Evolutionary conservation across 352 stramenopile genomes (phyloP), one percentile per base, ranked within the genome.

Genomic region (Phytophthora pluvialis): DNA sequence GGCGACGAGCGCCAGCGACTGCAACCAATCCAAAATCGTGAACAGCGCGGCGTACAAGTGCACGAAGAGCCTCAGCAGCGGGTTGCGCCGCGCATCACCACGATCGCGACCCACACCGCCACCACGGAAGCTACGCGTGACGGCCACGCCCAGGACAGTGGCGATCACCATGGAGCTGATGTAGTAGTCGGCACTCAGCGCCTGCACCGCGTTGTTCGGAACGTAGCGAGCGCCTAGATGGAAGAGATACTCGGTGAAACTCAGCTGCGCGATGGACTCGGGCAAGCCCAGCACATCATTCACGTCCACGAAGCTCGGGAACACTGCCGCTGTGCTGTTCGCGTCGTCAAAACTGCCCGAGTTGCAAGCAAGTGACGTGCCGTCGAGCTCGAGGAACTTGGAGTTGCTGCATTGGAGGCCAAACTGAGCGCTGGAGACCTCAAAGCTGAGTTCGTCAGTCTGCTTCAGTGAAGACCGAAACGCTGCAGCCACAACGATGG

Each of bases 11-110:
- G 74, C 69, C 32, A 86, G 42, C 21, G 60, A 72, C 65, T 91
- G 78, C 45, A 89, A 39, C 80, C 79, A 88, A 33, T 90, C 77
- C 28, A 80, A 56, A 57, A 90, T 83, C 13, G 67, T 75, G 38
- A 86, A 82, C 25, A 91, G 61, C 45, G 83, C 74, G 4, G 76
- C 54, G 67, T 88, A 89, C 29, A 89, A 33, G 52, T 91, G 83
- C 58, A 82, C 79, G 39, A 86, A 74, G 5, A 90, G 69, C 4
- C 79, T 69, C 28, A 89, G 70, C 16, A 91, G 52, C 21, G 83
- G 83, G 57, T 89, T 91, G 35, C 65, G 72, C 40, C 78, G 75
- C 32, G 71, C 77, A 56, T 72, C 57, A 25, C 77, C 38, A 71
- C 46, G 39, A 60, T 78, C 31, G 70, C 60, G 21, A 50, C 68